Percentiles rank a stretch among this genome's conserved stretches.
Evolutionary conservation across 495 filamentous ascomycete species (phyloP).

Genomic region (Neurospora sp.): DNA sequence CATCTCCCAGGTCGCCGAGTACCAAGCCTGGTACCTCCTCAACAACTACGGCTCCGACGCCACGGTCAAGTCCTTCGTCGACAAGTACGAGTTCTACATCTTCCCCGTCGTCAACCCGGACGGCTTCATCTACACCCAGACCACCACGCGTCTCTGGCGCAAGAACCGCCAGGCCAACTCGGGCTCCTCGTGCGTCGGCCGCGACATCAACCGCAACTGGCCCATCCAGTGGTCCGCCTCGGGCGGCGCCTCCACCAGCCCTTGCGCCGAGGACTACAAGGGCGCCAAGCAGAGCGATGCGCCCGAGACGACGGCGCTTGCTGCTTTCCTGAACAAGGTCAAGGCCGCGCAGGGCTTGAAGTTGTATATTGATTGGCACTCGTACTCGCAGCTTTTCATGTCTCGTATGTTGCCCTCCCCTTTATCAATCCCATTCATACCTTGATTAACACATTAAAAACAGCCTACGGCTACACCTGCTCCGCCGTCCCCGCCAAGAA

Average conservation of each 20-base stretch:
- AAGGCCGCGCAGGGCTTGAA: conserved; percentile 38
- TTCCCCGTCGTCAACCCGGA: conserved; percentile 55
- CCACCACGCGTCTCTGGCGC: conserved; percentile 49
- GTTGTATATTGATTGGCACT: conserved; percentile 53
- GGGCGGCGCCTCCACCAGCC: conserved; percentile 41
- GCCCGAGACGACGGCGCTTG: conserved; percentile 39
- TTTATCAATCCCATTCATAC: conserved; percentile 1
- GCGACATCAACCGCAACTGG: conserved; percentile 60
- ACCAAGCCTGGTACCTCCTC: conserved; percentile 45
- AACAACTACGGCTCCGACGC: conserved; percentile 33
- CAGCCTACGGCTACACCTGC: conserved; percentile 32
- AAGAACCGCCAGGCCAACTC: conserved; percentile 47
- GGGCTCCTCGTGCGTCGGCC: conserved; percentile 40
- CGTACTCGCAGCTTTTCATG: conserved; percentile 45
- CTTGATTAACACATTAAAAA: conserved; percentile 7
- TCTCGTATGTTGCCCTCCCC: conserved; percentile 12
- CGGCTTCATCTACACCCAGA: conserved; percentile 54
- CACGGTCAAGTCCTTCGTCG: conserved; percentile 31
- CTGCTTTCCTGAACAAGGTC: conserved; percentile 28
- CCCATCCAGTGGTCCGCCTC: conserved; percentile 39
- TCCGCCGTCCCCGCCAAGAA: conserved; percentile 30
- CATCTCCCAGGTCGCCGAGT: conserved; percentile 32
- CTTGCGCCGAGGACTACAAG: conserved; percentile 45
- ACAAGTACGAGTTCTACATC: conserved; percentile 56
- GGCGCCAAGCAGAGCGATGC: conserved; percentile 37